Evolutionary conservation across 306 rosid species (phyloP), one percentile per base, ranked within the genome.

Genomic region (Casuarina glauca): DNA sequence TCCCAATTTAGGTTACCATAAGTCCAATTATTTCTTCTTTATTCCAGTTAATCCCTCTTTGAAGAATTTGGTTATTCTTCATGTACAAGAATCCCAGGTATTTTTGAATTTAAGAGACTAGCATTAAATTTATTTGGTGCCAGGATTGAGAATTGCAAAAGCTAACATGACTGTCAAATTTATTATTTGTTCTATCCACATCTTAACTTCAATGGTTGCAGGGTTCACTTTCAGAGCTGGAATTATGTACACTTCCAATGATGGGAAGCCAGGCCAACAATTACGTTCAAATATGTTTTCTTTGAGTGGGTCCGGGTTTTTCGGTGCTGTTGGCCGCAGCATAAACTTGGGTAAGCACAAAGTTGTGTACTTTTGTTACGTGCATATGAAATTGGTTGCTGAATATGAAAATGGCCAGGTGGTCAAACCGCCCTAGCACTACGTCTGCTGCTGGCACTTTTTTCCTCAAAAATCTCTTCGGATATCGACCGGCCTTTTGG

Each of bases 151-250:
- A 32, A 63, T 70, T 45, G 51, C 60, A 9, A 69, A 20, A 74
- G 67, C 55, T 32, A 50, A 12, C 20, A 43, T 69, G 20, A 32
- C 12, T 76, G 57, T 74, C 26, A 63, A 73, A 61, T 36, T 46
- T 60, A 76, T 80, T 72, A 26, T 80, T 49, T 57, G 41, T 71
- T 68, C 84, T 72, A 75, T 86, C 85, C 79, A 83, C 90, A 83
- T 84, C 85, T 84, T 83, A 90, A 82, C 84, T 79, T 78, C 82
- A 82, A 80, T 82, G 88, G 82, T 74, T 82, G 86, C 93, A 94
- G 97, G 82, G 81, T 84, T 86, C 70, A 64, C 84, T 88, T 92
- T 88, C 96, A 92, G 97, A 91, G 97, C 97, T 81, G 98, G 97
- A 86, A 92, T 91, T 76, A 92, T 95, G 98, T 89, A 91, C 76